Evolutionary conservation across 768 basidiomycete genomes (phyloP).

Genomic region (Piloderma croceum): DNA sequence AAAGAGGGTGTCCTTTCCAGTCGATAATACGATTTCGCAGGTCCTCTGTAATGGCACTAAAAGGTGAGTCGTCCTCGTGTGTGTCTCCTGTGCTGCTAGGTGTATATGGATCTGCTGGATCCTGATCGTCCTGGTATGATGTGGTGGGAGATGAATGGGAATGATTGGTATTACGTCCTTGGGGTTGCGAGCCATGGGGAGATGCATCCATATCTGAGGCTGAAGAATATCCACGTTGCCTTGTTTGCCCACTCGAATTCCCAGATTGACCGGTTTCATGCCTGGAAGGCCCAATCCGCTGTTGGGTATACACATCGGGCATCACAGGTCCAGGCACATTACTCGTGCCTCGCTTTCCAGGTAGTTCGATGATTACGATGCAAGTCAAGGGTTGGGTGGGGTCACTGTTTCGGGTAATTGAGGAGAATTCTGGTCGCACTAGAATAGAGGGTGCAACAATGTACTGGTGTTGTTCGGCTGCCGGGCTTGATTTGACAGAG

Average conservation of each 20-base stretch:
- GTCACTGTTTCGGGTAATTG: conserved; percentile 64
- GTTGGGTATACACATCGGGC: conserved; percentile 39
- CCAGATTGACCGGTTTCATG: conserved; percentile 17
- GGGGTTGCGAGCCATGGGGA: conserved; percentile 2
- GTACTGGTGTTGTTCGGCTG: conserved; percentile 50
- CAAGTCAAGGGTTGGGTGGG: conserved; percentile 85
- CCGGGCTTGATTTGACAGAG: conserved; percentile 43
- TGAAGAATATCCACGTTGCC: background rate
- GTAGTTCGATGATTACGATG: conserved; percentile 89
- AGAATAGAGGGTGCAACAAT: conserved; percentile 91
- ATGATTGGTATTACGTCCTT: background rate
- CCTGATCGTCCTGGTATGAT: conserved; percentile 4
- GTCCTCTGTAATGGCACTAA: conserved; percentile 81
- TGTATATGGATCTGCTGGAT: conserved; percentile 17
- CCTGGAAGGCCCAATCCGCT: conserved; percentile 20
- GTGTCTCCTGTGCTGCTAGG: conserved; percentile 19
- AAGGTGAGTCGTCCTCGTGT: conserved; percentile 68
- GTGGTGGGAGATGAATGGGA: background rate
- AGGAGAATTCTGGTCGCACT: conserved; percentile 87
- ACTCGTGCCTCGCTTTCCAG: conserved; percentile 56
- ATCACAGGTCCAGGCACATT: conserved; percentile 51
- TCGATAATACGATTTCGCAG: conserved; percentile 86
- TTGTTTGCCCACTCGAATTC: conserved; percentile 8
- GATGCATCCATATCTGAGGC: too few species aligned
- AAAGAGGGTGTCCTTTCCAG: conserved; percentile 93